phyloP scores from a whole-genome alignment of 2,329 filamentous ascomycete genomes.

The Curvularia sp. region DNA sequence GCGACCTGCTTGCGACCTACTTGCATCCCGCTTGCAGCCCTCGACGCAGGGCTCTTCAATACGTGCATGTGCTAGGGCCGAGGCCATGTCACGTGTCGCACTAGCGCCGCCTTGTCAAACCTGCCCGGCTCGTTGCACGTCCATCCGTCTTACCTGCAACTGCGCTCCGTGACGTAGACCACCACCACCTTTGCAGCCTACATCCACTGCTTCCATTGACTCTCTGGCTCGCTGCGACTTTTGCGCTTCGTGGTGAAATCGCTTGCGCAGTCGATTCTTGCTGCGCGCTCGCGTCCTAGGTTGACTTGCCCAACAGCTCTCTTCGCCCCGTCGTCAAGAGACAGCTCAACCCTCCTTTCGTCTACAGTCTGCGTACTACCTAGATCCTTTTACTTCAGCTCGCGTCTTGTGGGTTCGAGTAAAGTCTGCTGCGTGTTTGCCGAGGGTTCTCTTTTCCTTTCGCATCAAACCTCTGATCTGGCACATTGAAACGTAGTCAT shows the following conservation, averaged over 20 bases:
- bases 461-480: constrained; percentile 31
- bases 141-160: constrained; percentile 28
- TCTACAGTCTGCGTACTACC: constrained; percentile 34
- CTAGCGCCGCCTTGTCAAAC: constrained; percentile 25
- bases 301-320: constrained; percentile 29
- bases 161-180: constrained; percentile 35
- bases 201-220: constrained; percentile 30
- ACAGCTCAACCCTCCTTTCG: constrained; percentile 33
- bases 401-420: constrained; percentile 38
- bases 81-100: constrained; percentile 23
- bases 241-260: constrained; percentile 26
- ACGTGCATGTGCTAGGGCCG: background rate
- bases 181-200: constrained; percentile 24
- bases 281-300: constrained; percentile 36
- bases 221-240: constrained; percentile 32
- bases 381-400: constrained; percentile 36
- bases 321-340: constrained; percentile 30
- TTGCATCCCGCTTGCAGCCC: background rate
- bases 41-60: constrained; percentile 1
- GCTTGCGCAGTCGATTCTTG: constrained; percentile 30
- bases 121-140: constrained; percentile 21
- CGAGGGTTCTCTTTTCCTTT: constrained; percentile 27
- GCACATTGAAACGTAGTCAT: constrained; percentile 47
- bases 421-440: constrained; percentile 35
- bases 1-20: background rate